A percentile compares a stretch with the other conserved stretches of the same genome.
Conservation (phyloP, 2,329 filamentous ascomycete species). For the Colletotrichum tofieldiae region DNA sequence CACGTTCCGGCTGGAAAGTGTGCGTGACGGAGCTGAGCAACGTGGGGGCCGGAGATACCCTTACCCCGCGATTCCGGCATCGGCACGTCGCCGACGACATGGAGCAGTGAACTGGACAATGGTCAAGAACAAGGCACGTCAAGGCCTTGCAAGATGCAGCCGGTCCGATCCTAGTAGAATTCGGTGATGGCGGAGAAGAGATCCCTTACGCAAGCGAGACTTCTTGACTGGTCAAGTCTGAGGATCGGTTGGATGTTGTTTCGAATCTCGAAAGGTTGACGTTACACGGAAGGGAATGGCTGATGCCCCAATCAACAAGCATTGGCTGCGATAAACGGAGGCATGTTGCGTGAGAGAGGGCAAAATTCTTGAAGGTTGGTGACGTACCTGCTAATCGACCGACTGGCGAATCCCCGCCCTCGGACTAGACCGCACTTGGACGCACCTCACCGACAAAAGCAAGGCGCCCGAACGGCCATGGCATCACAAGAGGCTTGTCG, state of each 20-base stretch:
- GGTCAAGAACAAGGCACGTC: background rate
- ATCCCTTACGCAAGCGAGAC: too few relatives aligned
- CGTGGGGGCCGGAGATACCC: background rate
- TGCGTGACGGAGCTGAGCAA: background rate
- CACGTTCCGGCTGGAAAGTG: background rate
- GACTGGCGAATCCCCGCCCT: conserved; percentile 2
- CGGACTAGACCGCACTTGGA: conserved; percentile 3
- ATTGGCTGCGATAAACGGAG: background rate
- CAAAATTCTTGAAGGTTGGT: background rate
- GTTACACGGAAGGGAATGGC: background rate
- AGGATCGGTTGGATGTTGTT: background rate
- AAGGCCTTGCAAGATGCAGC: too few relatives aligned
- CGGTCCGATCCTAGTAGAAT: too few relatives aligned
- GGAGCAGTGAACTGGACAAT: background rate
- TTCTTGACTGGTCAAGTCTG: too few relatives aligned
- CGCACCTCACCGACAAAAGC: background rate
- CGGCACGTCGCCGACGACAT: background rate
- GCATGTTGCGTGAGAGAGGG: background rate
- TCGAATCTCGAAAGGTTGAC: background rate
- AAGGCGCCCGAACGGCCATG: background rate
- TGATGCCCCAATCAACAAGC: background rate
- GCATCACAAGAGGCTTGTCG: background rate
- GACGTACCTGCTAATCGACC: background rate
- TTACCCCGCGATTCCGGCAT: background rate
- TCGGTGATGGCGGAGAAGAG: too few relatives aligned